These are phyloP conservation scores for Alternaria arborescens DNA, from an alignment of 2,329 filamentous ascomycete species.

Conservation along the genomic window DNA sequence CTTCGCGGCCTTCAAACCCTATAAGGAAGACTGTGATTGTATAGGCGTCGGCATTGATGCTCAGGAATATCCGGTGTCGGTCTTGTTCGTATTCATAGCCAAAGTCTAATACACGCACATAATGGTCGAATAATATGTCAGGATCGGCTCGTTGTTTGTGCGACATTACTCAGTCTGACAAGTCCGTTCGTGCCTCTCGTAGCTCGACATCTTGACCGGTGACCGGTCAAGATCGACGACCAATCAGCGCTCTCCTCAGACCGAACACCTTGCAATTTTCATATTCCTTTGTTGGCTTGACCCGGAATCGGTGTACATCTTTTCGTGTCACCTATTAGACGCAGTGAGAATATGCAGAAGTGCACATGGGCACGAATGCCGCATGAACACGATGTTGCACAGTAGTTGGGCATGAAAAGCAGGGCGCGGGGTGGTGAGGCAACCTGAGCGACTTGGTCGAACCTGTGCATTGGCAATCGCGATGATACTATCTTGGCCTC, in stretches of 20 bases:
- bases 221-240: slow-evolving; percentile 17
- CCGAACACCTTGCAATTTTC: slow-evolving; percentile 13
- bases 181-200: neutral
- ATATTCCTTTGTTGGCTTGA: slow-evolving; percentile 11
- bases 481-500: neutral
- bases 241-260: slow-evolving; percentile 17
- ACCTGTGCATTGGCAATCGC: neutral
- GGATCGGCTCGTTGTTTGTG: neutral
- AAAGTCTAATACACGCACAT: neutral
- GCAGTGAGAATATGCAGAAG: slow-evolving; percentile 8
- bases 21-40: neutral
- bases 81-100: neutral
- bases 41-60: neutral
- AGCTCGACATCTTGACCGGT: slow-evolving; percentile 1
- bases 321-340: slow-evolving; percentile 12
- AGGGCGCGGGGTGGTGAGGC: slow-evolving; percentile 12
- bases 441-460: neutral
- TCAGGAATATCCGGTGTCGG: neutral
- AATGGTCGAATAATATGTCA: neutral
- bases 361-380: slow-evolving; percentile 5
- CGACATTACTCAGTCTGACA: slow-evolving; percentile 1
- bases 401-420: neutral
- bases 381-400: slow-evolving; percentile 14
- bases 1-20: neutral
- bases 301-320: slow-evolving; percentile 15